Evolutionary conservation across 2,329 filamentous ascomycete genomes (phyloP), one percentile per base, ranked within the genome.

Genomic region (Cladosporium phlei): DNA sequence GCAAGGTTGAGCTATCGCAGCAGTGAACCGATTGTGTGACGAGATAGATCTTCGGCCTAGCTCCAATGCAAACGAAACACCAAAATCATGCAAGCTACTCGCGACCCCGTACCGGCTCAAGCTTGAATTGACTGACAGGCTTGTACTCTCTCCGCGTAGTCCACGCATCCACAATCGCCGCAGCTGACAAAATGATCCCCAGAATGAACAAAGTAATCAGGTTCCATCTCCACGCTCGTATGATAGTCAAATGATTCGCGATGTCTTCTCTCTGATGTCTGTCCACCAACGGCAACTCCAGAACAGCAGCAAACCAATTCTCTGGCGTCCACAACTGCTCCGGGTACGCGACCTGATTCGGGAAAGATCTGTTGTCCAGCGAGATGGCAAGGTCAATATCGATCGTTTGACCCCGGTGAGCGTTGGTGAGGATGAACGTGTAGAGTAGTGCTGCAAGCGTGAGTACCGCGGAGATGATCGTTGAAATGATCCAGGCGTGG

Each of bases 1-100:
- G 69, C 10, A 72, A 73, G 50, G 72, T 74, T 16, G 62, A 68
- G 47, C 40, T 52, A 19, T 48, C 52, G n/a, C 55, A 59, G 39
- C 54, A 59, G 30, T 57, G 47, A 44, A 24, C 14, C 10, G n/a
- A 20, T 2, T 27, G 9, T n/a, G n/a, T n/a, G n/a, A n/a, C n/a
- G n/a, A n/a, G n/a, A n/a, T n/a, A n/a, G n/a, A n/a, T n/a, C n/a
- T n/a, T n/a, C n/a, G n/a, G n/a, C n/a, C n/a, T n/a, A n/a, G n/a
- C n/a, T n/a, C n/a, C n/a, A n/a, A n/a, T n/a, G n/a, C n/a, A n/a
- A n/a, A n/a, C n/a, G n/a, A n/a, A n/a, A n/a, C n/a, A n/a, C 33
- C 11, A 3, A n/a, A 11, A 37, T 37, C 20, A 37, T 21, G 17
- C 37, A n/a, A 5, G 16, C 6, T 29, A 21, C 10, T 39, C 37